A percentile compares a stretch with the other conserved stretches of the same genome.
phyloP scores from a whole-genome alignment of 768 basidiomycete species.

The Macrocybe gigantea region DNA sequence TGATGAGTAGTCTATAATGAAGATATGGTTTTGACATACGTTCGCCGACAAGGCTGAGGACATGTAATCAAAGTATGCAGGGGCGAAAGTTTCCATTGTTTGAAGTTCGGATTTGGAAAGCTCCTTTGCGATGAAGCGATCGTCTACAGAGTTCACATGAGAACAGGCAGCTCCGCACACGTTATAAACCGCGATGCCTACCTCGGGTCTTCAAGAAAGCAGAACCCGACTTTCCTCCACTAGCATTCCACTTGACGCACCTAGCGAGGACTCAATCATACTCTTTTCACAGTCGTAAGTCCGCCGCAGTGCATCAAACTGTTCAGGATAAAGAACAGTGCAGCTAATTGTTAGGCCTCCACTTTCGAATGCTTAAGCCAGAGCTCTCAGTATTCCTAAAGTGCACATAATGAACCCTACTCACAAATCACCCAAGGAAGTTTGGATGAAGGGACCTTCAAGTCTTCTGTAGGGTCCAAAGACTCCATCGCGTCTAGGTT shows the following conservation, averaged over 20 bases:
- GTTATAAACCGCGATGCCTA: slow-evolving; percentile 21
- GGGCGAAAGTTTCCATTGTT: slow-evolving; percentile 94
- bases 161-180: not conserved
- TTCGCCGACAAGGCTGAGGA: slow-evolving; percentile 85
- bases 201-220: slow-evolving; percentile 95
- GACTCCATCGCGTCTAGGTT: slow-evolving; percentile 67
- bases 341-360: slow-evolving; percentile 89
- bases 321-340: slow-evolving; percentile 92
- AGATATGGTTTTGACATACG: slow-evolving; percentile 35
- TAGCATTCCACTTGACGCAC: slow-evolving; percentile 94
- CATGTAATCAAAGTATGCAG: slow-evolving; percentile 98
- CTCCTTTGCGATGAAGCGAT: slow-evolving; percentile 98
- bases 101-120: slow-evolving; percentile 87
- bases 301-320: slow-evolving; percentile 89
- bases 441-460: slow-evolving; percentile 70
- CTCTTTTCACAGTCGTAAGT: slow-evolving; percentile 93
- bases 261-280: slow-evolving; percentile 92
- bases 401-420: slow-evolving; percentile 17
- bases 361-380: slow-evolving; percentile 75
- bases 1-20: slow-evolving; percentile 3
- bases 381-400: too few relatives aligned
- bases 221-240: slow-evolving; percentile 94
- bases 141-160: slow-evolving; percentile 48
- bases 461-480: slow-evolving; percentile 69
- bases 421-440: slow-evolving; percentile 78